Conservation (phyloP, 2,329 filamentous ascomycete species). For the Niveomyces coronatus region DNA sequence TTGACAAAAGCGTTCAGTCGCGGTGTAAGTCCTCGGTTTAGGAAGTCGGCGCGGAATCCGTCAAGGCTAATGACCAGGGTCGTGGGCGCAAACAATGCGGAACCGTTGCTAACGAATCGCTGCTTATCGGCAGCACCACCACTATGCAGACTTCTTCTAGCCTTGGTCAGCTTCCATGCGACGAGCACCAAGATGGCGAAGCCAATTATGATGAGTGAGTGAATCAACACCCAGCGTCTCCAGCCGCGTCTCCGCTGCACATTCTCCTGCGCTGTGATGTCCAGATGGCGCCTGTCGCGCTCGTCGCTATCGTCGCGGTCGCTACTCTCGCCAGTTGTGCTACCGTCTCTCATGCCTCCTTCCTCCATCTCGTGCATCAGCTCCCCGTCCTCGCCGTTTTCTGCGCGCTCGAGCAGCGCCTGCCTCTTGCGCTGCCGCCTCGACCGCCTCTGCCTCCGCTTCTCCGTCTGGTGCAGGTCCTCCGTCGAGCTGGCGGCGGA, state of each 20-base stretch:
- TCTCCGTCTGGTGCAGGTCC: conserved; percentile 36
- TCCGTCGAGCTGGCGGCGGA: conserved; percentile 35
- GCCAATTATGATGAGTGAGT: conserved; percentile 39
- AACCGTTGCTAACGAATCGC: conserved; percentile 60
- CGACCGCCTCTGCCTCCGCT: conserved; percentile 33
- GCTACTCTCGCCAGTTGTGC: conserved; percentile 51
- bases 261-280: conserved; percentile 37
- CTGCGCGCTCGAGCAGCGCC: conserved; percentile 40
- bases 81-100: conserved; percentile 78
- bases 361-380: conserved; percentile 90
- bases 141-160: conserved; percentile 24
- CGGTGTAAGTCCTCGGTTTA: conserved; percentile 74
- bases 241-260: conserved; percentile 40
- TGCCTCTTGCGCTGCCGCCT: conserved; percentile 44
- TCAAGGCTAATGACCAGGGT: conserved; percentile 91
- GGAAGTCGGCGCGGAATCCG: conserved; percentile 90
- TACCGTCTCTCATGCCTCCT: conserved; percentile 59
- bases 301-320: conserved; percentile 50
- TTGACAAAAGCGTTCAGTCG: conserved; percentile 67
- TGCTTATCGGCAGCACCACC: conserved; percentile 15
- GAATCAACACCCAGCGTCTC: conserved; percentile 43
- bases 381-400: conserved; percentile 58
- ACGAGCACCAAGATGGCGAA: conserved; percentile 46
- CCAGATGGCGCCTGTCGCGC: conserved; percentile 42
- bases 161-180: conserved; percentile 48